phyloP scores from a whole-genome alignment of 768 basidiomycete species.

The Rhizopogon roseolus region DNA sequence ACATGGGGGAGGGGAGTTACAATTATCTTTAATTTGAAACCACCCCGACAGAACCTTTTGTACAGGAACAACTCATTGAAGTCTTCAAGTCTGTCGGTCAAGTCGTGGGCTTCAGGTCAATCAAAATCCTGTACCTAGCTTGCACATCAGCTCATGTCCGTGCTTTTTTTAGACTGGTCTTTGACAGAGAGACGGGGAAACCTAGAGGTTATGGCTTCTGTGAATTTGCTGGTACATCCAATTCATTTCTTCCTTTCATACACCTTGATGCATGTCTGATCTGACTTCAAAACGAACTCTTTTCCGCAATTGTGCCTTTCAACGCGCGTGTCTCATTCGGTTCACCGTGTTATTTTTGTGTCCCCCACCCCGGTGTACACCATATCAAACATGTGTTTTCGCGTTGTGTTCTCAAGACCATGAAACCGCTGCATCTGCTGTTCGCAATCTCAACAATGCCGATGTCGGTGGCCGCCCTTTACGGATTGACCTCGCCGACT shows the following conservation, averaged over 20 bases:
- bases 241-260: slow-evolving; percentile 22
- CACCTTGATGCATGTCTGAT: slow-evolving; percentile 31
- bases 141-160: background rate
- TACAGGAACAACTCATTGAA: slow-evolving; percentile 75
- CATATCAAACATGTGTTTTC: background rate
- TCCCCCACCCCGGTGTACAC: background rate
- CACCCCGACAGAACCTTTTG: background rate
- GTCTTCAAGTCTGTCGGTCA: slow-evolving; percentile 87
- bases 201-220: slow-evolving; percentile 93
- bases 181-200: slow-evolving; percentile 91
- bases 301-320: slow-evolving; percentile 8
- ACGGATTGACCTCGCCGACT: slow-evolving; percentile 91
- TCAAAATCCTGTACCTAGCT: background rate
- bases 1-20: slow-evolving; percentile 66
- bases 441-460: slow-evolving; percentile 90
- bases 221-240: slow-evolving; percentile 80
- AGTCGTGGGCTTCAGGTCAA: slow-evolving; percentile 81
- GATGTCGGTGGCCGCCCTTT: slow-evolving; percentile 91
- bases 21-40: slow-evolving; percentile 6
- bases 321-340: slow-evolving; percentile 6
- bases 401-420: slow-evolving; percentile 55
- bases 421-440: slow-evolving; percentile 92
- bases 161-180: slow-evolving; percentile 58
- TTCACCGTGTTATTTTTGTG: slow-evolving; percentile 12
- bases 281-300: slow-evolving; percentile 33